phyloP scores from a whole-genome alignment of 768 basidiomycete species.

The Trametes meyenii region DNA sequence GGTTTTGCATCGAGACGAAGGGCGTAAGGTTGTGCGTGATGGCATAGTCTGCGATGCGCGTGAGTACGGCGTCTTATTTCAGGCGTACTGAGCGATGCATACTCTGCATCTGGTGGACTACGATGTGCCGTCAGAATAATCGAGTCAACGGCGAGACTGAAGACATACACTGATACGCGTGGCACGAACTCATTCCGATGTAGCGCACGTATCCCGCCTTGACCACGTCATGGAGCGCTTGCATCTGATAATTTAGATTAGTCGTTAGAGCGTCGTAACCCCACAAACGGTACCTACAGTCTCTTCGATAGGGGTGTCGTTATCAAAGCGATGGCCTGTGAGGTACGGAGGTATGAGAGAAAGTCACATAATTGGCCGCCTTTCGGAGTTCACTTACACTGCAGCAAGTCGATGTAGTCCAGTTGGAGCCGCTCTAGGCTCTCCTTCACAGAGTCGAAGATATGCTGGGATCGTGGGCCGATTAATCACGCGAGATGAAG shows the following conservation, averaged over 20 bases:
- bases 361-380: no score
- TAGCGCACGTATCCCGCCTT: constrained; percentile 47
- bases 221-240: constrained; percentile 51
- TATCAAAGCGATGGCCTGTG: constrained; percentile 38
- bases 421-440: constrained; percentile 45
- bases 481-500: neutral
- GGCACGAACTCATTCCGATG: constrained; percentile 44
- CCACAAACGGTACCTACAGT: constrained; percentile 27
- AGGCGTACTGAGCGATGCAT: neutral
- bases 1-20: constrained; percentile 69
- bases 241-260: constrained; percentile 36
- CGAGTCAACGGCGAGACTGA: neutral
- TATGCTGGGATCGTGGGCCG: constrained; percentile 8
- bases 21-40: constrained; percentile 46
- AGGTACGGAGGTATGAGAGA: no score
- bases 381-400: constrained; percentile 38
- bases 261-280: neutral
- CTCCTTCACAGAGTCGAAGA: constrained; percentile 20
- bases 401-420: constrained; percentile 63
- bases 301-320: constrained; percentile 46
- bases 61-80: neutral
- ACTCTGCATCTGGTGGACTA: constrained; percentile 41
- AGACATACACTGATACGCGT: constrained; percentile 38
- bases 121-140: constrained; percentile 13
- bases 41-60: constrained; percentile 41